Evolutionary conservation across 176 grass and related monocot genomes (phyloP).

Genomic region (Panicum miliaceum): DNA sequence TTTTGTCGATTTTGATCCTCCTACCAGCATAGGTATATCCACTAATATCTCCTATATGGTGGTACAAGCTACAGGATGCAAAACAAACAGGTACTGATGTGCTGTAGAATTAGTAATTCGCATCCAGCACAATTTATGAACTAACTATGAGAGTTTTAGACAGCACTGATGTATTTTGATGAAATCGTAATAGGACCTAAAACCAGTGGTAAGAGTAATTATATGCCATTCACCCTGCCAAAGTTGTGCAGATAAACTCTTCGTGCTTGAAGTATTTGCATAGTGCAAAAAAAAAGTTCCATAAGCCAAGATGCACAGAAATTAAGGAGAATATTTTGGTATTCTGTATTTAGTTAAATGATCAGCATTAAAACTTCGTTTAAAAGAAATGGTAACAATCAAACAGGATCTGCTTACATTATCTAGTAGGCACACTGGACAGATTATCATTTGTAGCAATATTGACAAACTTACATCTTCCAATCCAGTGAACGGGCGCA

Average conservation of each 20-base stretch:
- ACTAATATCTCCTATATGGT: slow-evolving; percentile 22
- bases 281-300: background rate
- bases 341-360: background rate
- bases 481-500: slow-evolving; percentile 78
- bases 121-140: background rate
- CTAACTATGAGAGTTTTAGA: background rate
- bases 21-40: slow-evolving; percentile 22
- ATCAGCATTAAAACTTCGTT: background rate
- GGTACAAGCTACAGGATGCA: background rate
- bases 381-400: background rate
- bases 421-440: background rate
- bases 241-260: background rate
- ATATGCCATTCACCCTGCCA: background rate
- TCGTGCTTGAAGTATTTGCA: background rate
- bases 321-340: slow-evolving; percentile 1
- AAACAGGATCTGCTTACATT: slow-evolving; percentile 27
- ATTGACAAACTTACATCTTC: slow-evolving; percentile 77
- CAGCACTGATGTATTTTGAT: slow-evolving; percentile 10
- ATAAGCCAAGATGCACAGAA: background rate
- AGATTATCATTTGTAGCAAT: slow-evolving; percentile 15
- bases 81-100: background rate
- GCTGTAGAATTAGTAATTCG: slow-evolving; percentile 11
- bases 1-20: slow-evolving; percentile 1
- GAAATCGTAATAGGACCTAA: background rate
- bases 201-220: slow-evolving; percentile 4